These are phyloP conservation scores for Amesomyces nigricolor DNA, from an alignment of 2,329 filamentous ascomycete species.

Conservation along the genomic window DNA sequence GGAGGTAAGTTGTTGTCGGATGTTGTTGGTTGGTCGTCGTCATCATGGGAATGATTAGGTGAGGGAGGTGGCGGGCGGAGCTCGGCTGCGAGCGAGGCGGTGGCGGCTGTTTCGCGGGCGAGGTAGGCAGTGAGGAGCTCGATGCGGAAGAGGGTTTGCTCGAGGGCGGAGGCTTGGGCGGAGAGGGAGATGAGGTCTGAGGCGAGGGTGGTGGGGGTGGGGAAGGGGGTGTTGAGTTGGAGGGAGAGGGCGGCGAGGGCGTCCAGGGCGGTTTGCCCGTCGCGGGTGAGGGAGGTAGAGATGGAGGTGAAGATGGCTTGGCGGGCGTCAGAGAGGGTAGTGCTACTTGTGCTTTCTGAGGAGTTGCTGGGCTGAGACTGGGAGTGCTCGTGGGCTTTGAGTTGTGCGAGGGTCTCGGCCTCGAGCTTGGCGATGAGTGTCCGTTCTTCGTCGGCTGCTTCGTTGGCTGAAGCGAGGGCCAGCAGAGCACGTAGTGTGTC, in stretches of 20 bases:
- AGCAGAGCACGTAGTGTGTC: conserved; percentile 74
- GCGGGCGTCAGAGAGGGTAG: conserved; percentile 27
- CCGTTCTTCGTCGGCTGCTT: conserved; percentile 68
- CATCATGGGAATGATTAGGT: conserved; percentile 56
- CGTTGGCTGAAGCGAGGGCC: conserved; percentile 68
- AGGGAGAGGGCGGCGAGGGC: conserved; percentile 50
- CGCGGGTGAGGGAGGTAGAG: conserved; percentile 48
- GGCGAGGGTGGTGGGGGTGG: conserved; percentile 45
- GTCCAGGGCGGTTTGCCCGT: conserved; percentile 52
- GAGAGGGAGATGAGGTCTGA: conserved; percentile 52
- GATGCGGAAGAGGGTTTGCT: conserved; percentile 52
- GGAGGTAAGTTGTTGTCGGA: neutral
- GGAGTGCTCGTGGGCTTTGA: conserved; percentile 37
- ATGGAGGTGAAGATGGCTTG: conserved; percentile 47
- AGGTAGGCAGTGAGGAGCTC: conserved; percentile 53
- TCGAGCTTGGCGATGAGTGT: conserved; percentile 54
- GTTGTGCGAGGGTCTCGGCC: conserved; percentile 50
- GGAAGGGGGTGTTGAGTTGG: conserved; percentile 44
- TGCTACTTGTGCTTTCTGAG: neutral
- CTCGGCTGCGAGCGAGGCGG: conserved; percentile 37
- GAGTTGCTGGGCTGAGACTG: neutral
- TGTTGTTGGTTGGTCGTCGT: neutral
- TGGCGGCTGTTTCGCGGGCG: conserved; percentile 42
- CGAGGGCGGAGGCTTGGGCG: conserved; percentile 45
- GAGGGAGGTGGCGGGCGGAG: conserved; percentile 52